phyloP scores from a whole-genome alignment of 768 basidiomycete genomes.

The Sarcodon sp. region DNA sequence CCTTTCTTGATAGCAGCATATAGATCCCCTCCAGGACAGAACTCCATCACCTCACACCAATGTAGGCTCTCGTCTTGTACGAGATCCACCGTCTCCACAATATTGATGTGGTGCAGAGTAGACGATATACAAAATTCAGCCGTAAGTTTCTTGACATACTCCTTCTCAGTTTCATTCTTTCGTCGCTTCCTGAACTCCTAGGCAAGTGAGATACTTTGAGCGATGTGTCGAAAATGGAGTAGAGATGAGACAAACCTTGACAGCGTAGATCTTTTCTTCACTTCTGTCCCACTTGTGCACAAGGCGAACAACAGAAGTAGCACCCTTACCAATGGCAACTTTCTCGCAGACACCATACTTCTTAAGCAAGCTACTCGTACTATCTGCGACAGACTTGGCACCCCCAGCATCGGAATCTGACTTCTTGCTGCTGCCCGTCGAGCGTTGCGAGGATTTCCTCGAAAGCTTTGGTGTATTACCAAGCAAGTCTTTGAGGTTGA shows the following conservation, averaged over 20 bases:
- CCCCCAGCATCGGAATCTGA: slow-evolving; percentile 51
- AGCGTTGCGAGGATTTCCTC: slow-evolving; percentile 60
- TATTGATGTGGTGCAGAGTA: slow-evolving; percentile 84
- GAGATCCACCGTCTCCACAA: slow-evolving; percentile 97
- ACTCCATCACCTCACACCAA: slow-evolving; percentile 99
- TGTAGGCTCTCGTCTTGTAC: slow-evolving; percentile 95
- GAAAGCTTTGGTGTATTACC: slow-evolving; percentile 60
- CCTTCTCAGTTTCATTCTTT: slow-evolving; percentile 97
- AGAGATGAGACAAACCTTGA: slow-evolving; percentile 62
- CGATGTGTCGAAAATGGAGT: neutral
- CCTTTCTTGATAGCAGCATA: slow-evolving; percentile 99
- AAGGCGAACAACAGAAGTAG: slow-evolving; percentile 91
- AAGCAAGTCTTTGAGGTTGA: slow-evolving; percentile 78
- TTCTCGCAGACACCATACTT: slow-evolving; percentile 98
- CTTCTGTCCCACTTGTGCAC: slow-evolving; percentile 98
- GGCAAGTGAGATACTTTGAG: slow-evolving; percentile 1
- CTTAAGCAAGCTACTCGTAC: slow-evolving; percentile 49
- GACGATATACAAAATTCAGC: slow-evolving; percentile 99
- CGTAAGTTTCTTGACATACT: slow-evolving; percentile 99
- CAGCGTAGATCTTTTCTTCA: slow-evolving; percentile 95
- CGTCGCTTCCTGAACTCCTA: slow-evolving; percentile 97
- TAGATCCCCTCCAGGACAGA: slow-evolving; percentile 94
- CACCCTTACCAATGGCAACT: slow-evolving; percentile 94
- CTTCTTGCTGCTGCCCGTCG: slow-evolving; percentile 46
- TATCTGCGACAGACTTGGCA: slow-evolving; percentile 32